Base-by-base conservation (phyloP, 164 flowering plant genomes). In the Liquidambar formosana region DNA sequence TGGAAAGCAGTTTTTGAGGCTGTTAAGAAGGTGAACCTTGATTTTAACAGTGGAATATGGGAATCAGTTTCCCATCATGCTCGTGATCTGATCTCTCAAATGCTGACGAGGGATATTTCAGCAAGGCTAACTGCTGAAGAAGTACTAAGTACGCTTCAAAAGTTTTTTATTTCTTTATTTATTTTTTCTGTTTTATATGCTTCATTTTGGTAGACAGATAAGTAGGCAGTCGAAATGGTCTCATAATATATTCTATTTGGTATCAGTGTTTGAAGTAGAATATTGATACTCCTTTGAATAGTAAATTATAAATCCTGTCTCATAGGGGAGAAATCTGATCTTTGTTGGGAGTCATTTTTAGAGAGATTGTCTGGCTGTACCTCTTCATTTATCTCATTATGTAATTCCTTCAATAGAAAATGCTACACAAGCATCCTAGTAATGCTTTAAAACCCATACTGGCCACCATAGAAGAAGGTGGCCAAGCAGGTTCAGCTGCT, bases 1-100 rank as follows among this genome's bases (percentile, higher is more conserved):
- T 51, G 16, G n/a, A 21, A 51, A 51, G n/a, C 54, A 16, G 85
- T 85, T 48, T 87, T 87, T 71, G 85, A 87, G 67, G 85, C 89
- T 53, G 88, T 87, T 57, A 76, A 83, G 69, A 80, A 79, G 53
- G 87, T 86, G 53, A 79, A 81, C 71, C 64, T 87, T 25, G 82
- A 83, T 60, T 77, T 76, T 46, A 21, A 51, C 54, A 51, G 54
- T 51, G 54, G 21, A 51, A n/a, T 51, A n/a, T 87, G 89, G 89
- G 80, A 79, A 73, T 66, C 18, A 1, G 58, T 85, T 52, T 85
- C 89, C 65, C 57, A 70, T 48, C 79, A 80, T 64, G 87, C 89
- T 47, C 82, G 81, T 74, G 84, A 85, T 38, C 73, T 87, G 71
- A 79, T 87, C n/a, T 67, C 28, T 12, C 76, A 74, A 72, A 87